Evolutionary conservation across 2,329 filamentous ascomycete species (phyloP), one percentile per base, ranked within the genome.

Genomic region (Colletotrichum lindemuthianum): DNA sequence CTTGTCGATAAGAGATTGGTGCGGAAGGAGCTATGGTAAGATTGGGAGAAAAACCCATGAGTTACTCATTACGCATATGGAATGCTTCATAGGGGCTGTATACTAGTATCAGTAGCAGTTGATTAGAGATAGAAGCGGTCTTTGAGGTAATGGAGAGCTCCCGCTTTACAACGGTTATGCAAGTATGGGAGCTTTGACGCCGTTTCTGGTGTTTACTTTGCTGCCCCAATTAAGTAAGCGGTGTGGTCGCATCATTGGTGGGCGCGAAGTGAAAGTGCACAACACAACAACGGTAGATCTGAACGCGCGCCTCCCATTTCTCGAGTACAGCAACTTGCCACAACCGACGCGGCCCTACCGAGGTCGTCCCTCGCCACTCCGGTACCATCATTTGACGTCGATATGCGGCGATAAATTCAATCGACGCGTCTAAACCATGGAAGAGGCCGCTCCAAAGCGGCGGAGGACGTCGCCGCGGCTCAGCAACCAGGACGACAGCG

Each of bases 361-460:
- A 24, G 24, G 24, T 24, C 24, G 24, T 24, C 24, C 24, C 24
- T 24, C 24, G 24, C 24, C 24, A 24, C 24, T 24, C 24, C 24
- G 24, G 24, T 24, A 24, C 24, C 24, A 24, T 24, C 24, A 24
- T 9, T 16, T 2, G 4, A 16, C 32, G 32, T 0, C 36, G 43
- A 57, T 7, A 60, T 63, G 57, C 8, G n/a, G 37, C 8, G 37
- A 37, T 52, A 41, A 15, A 16, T 13, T 4, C 6, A 24, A 3
- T 6, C 6, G 5, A 59, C 16, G 6, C 41, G n/a, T 8, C 9
- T 36, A 8, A 3, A 52, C 5, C 3, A 81, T 80, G 79, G 85
- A 87, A 67, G 79, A 82, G 59, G 86, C 88, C 33, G 85, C 88
- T 50, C 79, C 86, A 6, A 91, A 92, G 75, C 82, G 88, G 72